Conservation (phyloP, 768 basidiomycete species). For the Tricholoma flavovirens region DNA sequence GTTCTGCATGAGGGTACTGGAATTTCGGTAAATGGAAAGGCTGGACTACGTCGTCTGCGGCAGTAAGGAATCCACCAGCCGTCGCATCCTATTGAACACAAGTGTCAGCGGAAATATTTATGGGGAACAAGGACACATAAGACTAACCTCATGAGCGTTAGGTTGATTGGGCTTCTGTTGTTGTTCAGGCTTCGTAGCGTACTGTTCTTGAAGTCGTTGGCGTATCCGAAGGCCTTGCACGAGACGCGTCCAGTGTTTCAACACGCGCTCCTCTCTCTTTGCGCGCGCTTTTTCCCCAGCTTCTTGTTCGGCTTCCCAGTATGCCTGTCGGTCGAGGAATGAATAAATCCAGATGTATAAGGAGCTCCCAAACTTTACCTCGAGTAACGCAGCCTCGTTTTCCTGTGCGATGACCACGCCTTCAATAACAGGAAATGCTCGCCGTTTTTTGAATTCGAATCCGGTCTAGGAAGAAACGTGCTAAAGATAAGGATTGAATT, state of each 20-base stretch:
- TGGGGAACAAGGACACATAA: slow-evolving; percentile 10
- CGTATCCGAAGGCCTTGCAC: slow-evolving; percentile 86
- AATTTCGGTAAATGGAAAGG: slow-evolving; percentile 66
- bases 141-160: not conserved
- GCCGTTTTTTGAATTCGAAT: slow-evolving; percentile 93
- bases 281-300: slow-evolving; percentile 70
- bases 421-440: slow-evolving; percentile 77
- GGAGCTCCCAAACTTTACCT: slow-evolving; percentile 43
- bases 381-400: slow-evolving; percentile 65
- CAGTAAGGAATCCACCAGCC: slow-evolving; percentile 55
- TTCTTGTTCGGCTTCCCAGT: slow-evolving; percentile 72
- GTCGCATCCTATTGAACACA: not conserved
- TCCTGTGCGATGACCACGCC: slow-evolving; percentile 87
- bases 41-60: slow-evolving; percentile 68
- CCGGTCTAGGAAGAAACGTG: slow-evolving; percentile 56
- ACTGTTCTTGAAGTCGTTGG: slow-evolving; percentile 76
- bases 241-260: slow-evolving; percentile 86
- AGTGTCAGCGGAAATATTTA: not conserved
- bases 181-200: slow-evolving; percentile 35
- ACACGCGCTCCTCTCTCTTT: slow-evolving; percentile 71
- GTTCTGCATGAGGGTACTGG: slow-evolving; percentile 38
- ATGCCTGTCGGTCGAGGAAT: slow-evolving; percentile 53
- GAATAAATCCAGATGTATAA: slow-evolving; percentile 2
- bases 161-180: slow-evolving; percentile 2
- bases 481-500: not conserved